A percentile compares a stretch with the other conserved stretches of the same genome.
phyloP scores from a whole-genome alignment of 768 basidiomycete species.

The Cystofilobasidium ferigula region DNA sequence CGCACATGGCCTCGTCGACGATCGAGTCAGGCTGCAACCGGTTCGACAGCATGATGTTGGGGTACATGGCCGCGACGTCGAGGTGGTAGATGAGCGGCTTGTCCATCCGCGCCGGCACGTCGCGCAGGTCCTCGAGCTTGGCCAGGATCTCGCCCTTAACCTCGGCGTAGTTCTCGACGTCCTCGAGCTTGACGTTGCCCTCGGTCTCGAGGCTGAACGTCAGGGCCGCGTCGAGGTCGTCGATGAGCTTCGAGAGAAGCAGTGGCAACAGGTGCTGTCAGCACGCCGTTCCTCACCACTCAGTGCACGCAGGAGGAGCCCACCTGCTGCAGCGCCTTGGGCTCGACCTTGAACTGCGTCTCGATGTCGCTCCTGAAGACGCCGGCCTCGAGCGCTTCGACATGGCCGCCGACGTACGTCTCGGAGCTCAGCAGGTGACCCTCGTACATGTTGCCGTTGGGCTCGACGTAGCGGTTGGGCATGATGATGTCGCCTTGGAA shows the following conservation, averaged over 20 bases:
- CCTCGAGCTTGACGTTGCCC: conserved; percentile 56
- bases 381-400: conserved; percentile 94
- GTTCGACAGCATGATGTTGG: conserved; percentile 99
- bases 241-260: conserved; percentile 57
- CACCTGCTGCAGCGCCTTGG: conserved; percentile 72
- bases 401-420: conserved; percentile 97
- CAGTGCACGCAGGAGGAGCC: conserved; percentile 25
- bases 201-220: conserved; percentile 81
- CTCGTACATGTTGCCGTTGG: conserved; percentile 81
- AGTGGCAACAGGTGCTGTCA: neutral
- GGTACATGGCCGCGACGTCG: conserved; percentile 99
- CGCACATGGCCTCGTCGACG: conserved; percentile 89
- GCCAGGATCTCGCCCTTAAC: conserved; percentile 67
- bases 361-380: conserved; percentile 94
- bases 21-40: conserved; percentile 96
- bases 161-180: conserved; percentile 89
- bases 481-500: conserved; percentile 84
- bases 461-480: conserved; percentile 94
- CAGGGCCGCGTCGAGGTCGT: conserved; percentile 85
- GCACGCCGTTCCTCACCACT: neutral
- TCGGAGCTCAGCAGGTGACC: conserved; percentile 95
- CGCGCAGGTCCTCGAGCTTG: conserved; percentile 77
- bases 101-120: conserved; percentile 77
- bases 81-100: conserved; percentile 95
- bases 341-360: conserved; percentile 89